Evolutionary conservation across 352 stramenopile species (phyloP).

Genomic region (Globisporangium okanoganense): DNA sequence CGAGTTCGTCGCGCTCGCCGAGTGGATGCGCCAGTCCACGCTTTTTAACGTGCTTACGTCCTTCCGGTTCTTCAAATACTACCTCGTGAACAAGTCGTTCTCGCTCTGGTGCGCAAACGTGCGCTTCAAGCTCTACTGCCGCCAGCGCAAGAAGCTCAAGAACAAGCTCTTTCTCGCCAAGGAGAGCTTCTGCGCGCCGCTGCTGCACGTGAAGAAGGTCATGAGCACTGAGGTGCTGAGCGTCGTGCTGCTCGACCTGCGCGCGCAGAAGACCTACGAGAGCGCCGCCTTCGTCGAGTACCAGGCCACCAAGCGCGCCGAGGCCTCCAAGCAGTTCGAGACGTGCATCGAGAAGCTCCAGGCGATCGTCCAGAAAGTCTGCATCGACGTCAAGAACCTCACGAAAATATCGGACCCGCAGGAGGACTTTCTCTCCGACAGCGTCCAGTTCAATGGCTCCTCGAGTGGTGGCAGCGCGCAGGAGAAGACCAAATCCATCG

Average conservation of each 20-base stretch:
- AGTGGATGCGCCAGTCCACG: slow-evolving; percentile 94
- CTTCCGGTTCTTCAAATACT: slow-evolving; percentile 94
- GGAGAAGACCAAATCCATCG: slow-evolving; percentile 91
- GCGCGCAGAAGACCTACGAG: slow-evolving; percentile 89
- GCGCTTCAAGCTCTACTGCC: slow-evolving; percentile 87
- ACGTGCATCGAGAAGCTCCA: slow-evolving; percentile 90
- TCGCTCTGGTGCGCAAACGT: slow-evolving; percentile 87
- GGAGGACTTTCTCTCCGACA: slow-evolving; percentile 60
- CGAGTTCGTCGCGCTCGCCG: slow-evolving; percentile 91
- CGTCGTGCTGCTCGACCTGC: slow-evolving; percentile 79
- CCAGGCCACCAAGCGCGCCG: slow-evolving; percentile 78
- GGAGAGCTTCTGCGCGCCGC: slow-evolving; percentile 83
- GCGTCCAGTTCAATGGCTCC: slow-evolving; percentile 7
- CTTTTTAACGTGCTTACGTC: slow-evolving; percentile 95
- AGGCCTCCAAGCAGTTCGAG: slow-evolving; percentile 90
- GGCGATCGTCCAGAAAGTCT: slow-evolving; percentile 86
- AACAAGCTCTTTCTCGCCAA: slow-evolving; percentile 88
- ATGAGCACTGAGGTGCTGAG: slow-evolving; percentile 82
- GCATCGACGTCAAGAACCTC: slow-evolving; percentile 87
- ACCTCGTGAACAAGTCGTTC: slow-evolving; percentile 91
- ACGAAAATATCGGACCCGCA: slow-evolving; percentile 58
- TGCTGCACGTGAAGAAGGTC: slow-evolving; percentile 88
- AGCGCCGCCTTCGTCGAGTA: slow-evolving; percentile 88
- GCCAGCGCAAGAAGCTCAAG: slow-evolving; percentile 84
- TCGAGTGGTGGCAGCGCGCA: slow-evolving; percentile 27